Evolutionary conservation across 2,329 filamentous ascomycete species (phyloP).

Genomic region (Alternaria novae-zelandiae): DNA sequence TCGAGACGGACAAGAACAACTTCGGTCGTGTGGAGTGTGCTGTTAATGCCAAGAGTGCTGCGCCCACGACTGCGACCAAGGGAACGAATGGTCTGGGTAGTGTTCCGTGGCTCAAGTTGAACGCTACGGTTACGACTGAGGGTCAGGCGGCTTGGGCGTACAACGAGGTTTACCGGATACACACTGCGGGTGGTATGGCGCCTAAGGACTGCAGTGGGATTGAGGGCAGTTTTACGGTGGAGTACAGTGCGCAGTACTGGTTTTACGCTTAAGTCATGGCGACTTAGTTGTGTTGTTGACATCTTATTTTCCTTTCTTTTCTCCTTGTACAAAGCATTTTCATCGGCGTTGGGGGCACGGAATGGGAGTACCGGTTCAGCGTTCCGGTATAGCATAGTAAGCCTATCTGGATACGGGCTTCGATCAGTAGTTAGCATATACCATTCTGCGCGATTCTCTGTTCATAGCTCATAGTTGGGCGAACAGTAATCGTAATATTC

Average conservation of each 20-base stretch:
- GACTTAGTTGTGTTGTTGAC: too few species aligned
- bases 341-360: slow-evolving; percentile 32
- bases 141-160: slow-evolving; percentile 51
- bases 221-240: slow-evolving; percentile 69
- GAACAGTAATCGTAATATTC: slow-evolving; percentile 29
- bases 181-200: slow-evolving; percentile 80
- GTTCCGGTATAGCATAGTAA: slow-evolving; percentile 13
- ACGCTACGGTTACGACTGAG: slow-evolving; percentile 42
- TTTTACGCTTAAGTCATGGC: slow-evolving; percentile 51
- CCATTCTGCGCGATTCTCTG: slow-evolving; percentile 25
- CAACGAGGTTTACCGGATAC: slow-evolving; percentile 80
- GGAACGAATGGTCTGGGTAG: slow-evolving; percentile 66
- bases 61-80: slow-evolving; percentile 65
- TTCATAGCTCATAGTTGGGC: slow-evolving; percentile 17
- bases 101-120: slow-evolving; percentile 82
- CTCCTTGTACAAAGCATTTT: slow-evolving; percentile 40
- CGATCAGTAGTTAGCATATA: slow-evolving; percentile 24
- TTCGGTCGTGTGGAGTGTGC: slow-evolving; percentile 68
- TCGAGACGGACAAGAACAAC: slow-evolving; percentile 62
- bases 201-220: slow-evolving; percentile 75
- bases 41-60: slow-evolving; percentile 66
- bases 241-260: slow-evolving; percentile 85
- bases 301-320: too few species aligned
- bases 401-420: slow-evolving; percentile 11
- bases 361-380: slow-evolving; percentile 13